These are phyloP conservation scores for Naganishia kalamii DNA, from an alignment of 768 basidiomycete species.

Conservation along the genomic window DNA sequence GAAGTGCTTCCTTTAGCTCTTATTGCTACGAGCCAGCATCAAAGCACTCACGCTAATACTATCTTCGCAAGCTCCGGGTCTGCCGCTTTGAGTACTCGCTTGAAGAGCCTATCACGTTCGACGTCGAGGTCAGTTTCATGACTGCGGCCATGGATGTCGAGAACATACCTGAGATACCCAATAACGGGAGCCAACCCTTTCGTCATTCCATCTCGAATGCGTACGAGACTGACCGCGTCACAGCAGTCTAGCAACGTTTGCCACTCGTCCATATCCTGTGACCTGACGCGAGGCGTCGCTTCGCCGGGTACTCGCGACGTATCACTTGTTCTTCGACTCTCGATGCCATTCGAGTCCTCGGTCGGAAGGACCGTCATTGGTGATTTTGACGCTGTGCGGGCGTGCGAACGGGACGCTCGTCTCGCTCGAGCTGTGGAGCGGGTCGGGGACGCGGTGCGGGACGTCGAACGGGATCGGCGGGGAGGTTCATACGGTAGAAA, in stretches of 20 bases:
- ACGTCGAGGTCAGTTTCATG: not conserved
- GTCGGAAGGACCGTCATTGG: not conserved
- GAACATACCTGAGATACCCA: conserved; percentile 62
- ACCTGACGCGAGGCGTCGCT: not conserved
- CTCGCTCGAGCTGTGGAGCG: not conserved
- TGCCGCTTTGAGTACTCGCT: conserved; percentile 63
- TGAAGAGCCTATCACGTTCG: conserved; percentile 56
- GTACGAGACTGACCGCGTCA: conserved; percentile 69
- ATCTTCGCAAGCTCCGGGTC: conserved; percentile 65
- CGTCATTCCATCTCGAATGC: conserved; percentile 85
- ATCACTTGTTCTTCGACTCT: not conserved
- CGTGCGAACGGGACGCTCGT: not conserved
- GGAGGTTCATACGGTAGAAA: conserved; percentile 32
- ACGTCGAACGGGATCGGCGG: conserved; percentile 7
- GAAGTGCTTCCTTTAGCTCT: not conserved
- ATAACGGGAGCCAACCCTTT: conserved; percentile 73
- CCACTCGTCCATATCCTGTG: conserved; percentile 31
- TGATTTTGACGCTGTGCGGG: not conserved
- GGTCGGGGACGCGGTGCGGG: conserved; percentile 12
- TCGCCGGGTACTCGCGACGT: not conserved
- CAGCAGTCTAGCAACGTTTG: conserved; percentile 32
- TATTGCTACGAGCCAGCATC: no score
- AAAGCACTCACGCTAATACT: conserved; percentile 57
- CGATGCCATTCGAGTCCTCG: not conserved
- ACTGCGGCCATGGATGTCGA: not conserved